A percentile compares a stretch with the other conserved stretches of the same genome.
phyloP scores from a whole-genome alignment of 1,139 yeast species.

The Suhomyces yuchorum region DNA sequence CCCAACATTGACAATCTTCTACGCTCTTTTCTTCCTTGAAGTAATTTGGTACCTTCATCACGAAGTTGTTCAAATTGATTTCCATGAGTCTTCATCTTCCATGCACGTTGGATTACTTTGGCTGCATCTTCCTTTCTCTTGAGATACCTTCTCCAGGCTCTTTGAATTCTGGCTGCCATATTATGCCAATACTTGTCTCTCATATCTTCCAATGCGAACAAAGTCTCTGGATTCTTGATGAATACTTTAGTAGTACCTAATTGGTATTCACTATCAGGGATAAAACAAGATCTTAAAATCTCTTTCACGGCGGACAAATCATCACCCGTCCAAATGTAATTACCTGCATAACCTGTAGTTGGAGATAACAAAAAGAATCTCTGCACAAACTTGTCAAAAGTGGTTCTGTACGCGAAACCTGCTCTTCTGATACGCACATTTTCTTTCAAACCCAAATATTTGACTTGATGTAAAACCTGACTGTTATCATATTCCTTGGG shows the following conservation, averaged over 20 bases:
- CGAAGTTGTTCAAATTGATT: conserved; percentile 80
- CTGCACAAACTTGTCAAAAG: conserved; percentile 97
- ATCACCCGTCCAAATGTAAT: conserved; percentile 92
- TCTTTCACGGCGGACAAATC: conserved; percentile 77
- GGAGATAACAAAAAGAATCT: conserved; percentile 87
- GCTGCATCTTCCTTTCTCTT: conserved; percentile 89
- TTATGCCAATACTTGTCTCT: conserved; percentile 97
- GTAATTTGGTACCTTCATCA: conserved; percentile 73
- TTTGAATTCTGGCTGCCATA: conserved; percentile 96
- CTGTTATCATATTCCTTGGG: conserved; percentile 87
- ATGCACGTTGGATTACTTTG: conserved; percentile 75
- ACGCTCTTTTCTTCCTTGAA: conserved; percentile 83
- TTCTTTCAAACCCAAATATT: conserved; percentile 93
- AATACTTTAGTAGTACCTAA: conserved; percentile 94
- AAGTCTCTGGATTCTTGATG: conserved; percentile 94
- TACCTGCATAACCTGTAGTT: conserved; percentile 96
- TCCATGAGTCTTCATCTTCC: conserved; percentile 81
- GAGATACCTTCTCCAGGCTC: conserved; percentile 90
- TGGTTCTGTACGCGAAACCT: conserved; percentile 97
- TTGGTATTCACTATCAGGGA: conserved; percentile 83
- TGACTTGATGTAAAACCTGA: conserved; percentile 93
- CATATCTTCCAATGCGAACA: conserved; percentile 94
- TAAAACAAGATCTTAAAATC: conserved; percentile 76
- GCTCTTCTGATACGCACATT: conserved; percentile 98
- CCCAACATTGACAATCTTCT: conserved; percentile 87